Conservation (phyloP, 768 basidiomycete species). For the Tubosaeta sp. region DNA sequence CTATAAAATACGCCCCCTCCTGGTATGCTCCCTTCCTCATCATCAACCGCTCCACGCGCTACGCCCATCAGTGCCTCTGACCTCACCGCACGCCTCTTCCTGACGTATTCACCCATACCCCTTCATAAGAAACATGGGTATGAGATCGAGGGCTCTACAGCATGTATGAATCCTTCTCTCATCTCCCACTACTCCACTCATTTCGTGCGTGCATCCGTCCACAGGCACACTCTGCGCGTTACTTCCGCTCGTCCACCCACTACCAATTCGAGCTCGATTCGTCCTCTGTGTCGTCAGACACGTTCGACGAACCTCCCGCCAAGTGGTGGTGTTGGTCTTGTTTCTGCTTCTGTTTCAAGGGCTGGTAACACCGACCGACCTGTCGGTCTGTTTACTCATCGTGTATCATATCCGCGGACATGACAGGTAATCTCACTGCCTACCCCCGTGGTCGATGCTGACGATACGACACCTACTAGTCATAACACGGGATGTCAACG, state of each 20-base stretch:
- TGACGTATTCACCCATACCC: neutral
- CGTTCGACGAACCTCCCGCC: constrained; percentile 16
- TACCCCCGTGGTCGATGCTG: neutral
- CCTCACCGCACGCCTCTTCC: neutral
- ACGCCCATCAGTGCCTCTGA: neutral
- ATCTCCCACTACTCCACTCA: neutral
- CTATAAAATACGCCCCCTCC: constrained; percentile 6
- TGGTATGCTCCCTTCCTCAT: neutral
- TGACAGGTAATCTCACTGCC: neutral
- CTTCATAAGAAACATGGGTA: constrained; percentile 6
- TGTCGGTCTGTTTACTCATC: neutral
- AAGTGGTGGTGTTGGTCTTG: constrained; percentile 21
- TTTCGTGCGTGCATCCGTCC: neutral
- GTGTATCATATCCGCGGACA: constrained; percentile 9
- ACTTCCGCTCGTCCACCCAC: constrained; percentile 12
- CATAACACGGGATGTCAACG: neutral
- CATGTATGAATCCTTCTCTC: constrained; percentile 6
- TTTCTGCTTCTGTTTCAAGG: constrained; percentile 21
- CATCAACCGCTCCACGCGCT: constrained; percentile 1
- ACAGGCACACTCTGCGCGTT: constrained; percentile 5
- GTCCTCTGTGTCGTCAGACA: constrained; percentile 23
- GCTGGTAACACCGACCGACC: constrained; percentile 15
- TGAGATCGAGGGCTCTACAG: constrained; percentile 3
- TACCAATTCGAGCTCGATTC: constrained; percentile 20
- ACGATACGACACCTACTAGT: neutral